These are phyloP conservation scores for Buxus sempervirens DNA, from an alignment of 164 flowering plant genomes.

Conservation along the genomic window DNA sequence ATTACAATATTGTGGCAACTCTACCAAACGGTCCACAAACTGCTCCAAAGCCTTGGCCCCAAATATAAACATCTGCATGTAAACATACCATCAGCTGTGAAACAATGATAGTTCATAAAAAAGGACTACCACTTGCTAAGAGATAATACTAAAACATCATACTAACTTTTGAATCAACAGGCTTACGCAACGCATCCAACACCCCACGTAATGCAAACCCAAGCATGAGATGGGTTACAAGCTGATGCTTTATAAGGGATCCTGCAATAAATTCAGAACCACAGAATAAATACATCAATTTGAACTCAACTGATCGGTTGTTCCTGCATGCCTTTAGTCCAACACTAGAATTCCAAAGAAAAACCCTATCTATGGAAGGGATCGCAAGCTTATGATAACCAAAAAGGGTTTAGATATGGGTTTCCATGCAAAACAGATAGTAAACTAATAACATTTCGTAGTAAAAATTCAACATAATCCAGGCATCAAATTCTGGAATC, in stretches of 20 bases:
- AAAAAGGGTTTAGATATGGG: too few species aligned
- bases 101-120: background rate
- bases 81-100: background rate
- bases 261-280: conserved; percentile 31
- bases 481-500: too few species aligned
- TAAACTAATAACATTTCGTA: too few species aligned
- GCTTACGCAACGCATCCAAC: conserved; percentile 64
- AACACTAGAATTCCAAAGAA: too few species aligned
- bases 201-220: conserved; percentile 73
- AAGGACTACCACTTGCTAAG: background rate
- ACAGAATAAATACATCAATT: background rate
- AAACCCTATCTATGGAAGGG: too few species aligned
- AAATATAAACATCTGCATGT: conserved; percentile 58
- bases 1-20: conserved; percentile 83
- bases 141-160: background rate
- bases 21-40: conserved; percentile 64
- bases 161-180: conserved; percentile 69
- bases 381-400: too few species aligned
- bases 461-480: too few species aligned
- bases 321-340: too few species aligned
- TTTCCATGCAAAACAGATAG: too few species aligned
- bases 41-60: conserved; percentile 78
- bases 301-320: too few species aligned
- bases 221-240: conserved; percentile 64
- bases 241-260: conserved; percentile 64